Percentiles rank a stretch among this genome's conserved stretches.
These are phyloP conservation scores for Grosmannia huntii DNA, from an alignment of 2,329 filamentous ascomycete species.

Conservation along the genomic window DNA sequence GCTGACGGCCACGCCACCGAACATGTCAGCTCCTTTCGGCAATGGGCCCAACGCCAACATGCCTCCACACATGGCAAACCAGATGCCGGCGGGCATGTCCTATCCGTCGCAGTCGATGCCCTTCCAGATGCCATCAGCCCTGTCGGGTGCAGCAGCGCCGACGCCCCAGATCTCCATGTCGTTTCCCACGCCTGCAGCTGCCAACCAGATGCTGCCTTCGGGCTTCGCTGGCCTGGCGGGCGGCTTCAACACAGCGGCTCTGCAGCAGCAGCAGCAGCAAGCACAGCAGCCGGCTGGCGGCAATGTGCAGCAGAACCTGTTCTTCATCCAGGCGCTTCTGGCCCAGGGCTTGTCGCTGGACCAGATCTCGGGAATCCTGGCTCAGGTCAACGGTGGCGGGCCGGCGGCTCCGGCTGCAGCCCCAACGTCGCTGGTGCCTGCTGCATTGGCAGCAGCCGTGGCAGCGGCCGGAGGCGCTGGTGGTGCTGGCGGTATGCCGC, in stretches of 20 bases:
- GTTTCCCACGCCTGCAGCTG: constrained; percentile 20
- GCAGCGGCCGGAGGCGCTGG: constrained; percentile 11
- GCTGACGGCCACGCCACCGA: constrained; percentile 6
- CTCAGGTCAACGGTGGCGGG: constrained; percentile 31
- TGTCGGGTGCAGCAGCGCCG: not conserved
- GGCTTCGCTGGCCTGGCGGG: constrained; percentile 5
- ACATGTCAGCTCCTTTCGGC: constrained; percentile 2
- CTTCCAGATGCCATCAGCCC: constrained; percentile 20
- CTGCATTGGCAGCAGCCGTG: constrained; percentile 16
- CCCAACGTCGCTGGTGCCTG: constrained; percentile 7
- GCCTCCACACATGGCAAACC: constrained; percentile 11
- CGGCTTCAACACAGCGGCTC: not conserved
- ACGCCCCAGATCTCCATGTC: constrained; percentile 15
- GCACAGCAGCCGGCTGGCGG: constrained; percentile 12
- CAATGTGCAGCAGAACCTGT: constrained; percentile 56
- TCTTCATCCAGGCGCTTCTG: constrained; percentile 62
- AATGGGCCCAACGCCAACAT: constrained; percentile 14
- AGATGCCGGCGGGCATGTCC: constrained; percentile 16
- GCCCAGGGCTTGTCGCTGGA: constrained; percentile 67
- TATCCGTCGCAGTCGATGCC: constrained; percentile 27
- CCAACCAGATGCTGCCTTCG: constrained; percentile 8
- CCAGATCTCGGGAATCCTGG: constrained; percentile 52
- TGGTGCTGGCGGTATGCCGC: constrained; percentile 16
- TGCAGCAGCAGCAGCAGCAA: not conserved
- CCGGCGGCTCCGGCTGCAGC: constrained; percentile 2